Evolutionary conservation across 495 filamentous ascomycete genomes (phyloP).

Genomic region (Xylaria flabelliformis): DNA sequence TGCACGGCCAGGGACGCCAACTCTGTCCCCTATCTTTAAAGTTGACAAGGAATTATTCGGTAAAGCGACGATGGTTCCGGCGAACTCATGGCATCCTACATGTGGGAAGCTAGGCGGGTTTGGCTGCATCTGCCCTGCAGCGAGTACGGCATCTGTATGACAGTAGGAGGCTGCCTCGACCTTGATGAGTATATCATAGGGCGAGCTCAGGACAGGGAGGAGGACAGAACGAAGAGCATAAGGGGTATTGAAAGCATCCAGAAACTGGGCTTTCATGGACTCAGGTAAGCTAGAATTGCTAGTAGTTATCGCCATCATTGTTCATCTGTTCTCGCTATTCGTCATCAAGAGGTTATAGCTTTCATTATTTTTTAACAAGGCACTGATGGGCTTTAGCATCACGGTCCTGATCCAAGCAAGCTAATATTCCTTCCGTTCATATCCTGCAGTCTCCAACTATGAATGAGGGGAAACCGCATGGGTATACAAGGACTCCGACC

Average conservation of each 20-base stretch:
- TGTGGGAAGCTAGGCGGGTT: conserved; percentile 37
- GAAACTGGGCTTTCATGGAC: conserved; percentile 47
- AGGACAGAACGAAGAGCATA: conserved; percentile 40
- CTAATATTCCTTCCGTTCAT: not conserved
- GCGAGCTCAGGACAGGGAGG: conserved; percentile 32
- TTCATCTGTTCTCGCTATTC: not conserved
- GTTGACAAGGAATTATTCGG: conserved; percentile 12
- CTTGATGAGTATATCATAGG: conserved; percentile 46
- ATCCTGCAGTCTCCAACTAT: not conserved
- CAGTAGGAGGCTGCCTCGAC: conserved; percentile 50
- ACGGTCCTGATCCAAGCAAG: not conserved
- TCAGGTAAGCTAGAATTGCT: conserved; percentile 24
- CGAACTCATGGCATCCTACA: conserved; percentile 41
- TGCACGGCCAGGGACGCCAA: conserved; percentile 47
- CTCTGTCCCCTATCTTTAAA: conserved; percentile 37
- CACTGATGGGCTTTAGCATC: not conserved
- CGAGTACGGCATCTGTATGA: conserved; percentile 48
- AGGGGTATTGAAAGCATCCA: conserved; percentile 43
- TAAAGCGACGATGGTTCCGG: conserved; percentile 35
- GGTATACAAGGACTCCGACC: no score
- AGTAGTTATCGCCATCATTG: not conserved
- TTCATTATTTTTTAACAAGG: not conserved
- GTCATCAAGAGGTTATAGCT: not conserved
- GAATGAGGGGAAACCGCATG: not conserved
- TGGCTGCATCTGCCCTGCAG: conserved; percentile 42